These are phyloP conservation scores for Cutaneotrichosporon sp. DNA, from an alignment of 1,284 basidiomycete genomes.

Conservation along the genomic window DNA sequence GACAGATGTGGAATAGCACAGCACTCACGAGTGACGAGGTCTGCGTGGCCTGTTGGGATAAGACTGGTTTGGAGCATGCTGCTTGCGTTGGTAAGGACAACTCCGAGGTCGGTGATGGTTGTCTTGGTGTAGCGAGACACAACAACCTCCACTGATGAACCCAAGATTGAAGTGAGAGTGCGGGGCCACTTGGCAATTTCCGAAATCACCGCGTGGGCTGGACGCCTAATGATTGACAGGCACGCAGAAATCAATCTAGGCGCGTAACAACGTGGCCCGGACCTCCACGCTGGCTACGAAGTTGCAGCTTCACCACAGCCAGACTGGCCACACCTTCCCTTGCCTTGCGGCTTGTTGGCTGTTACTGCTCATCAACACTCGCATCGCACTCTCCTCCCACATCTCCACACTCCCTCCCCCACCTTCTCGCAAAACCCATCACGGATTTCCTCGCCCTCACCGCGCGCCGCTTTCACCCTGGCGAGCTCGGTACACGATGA, in stretches of 20 bases:
- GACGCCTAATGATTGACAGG: neutral
- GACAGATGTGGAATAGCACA: neutral
- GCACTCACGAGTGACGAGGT: slow-evolving; percentile 51
- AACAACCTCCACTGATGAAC: slow-evolving; percentile 5
- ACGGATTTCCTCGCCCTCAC: neutral
- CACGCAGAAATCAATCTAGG: neutral
- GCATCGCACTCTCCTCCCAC: neutral
- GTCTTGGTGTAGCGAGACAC: neutral
- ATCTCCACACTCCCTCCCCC: neutral
- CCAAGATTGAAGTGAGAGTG: neutral
- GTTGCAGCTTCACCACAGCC: slow-evolving; percentile 1
- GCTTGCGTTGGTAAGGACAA: neutral
- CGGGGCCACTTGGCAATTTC: slow-evolving; percentile 18
- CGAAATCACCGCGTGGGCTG: slow-evolving; percentile 12
- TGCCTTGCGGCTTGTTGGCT: neutral
- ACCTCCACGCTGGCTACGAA: neutral
- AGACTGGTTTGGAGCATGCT: slow-evolving; percentile 52
- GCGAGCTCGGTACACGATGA: slow-evolving; percentile 24
- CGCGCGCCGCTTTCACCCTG: neutral
- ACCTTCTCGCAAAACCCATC: neutral
- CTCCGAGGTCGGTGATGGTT: too few species aligned
- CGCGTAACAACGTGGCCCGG: neutral
- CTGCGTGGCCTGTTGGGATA: slow-evolving; percentile 50
- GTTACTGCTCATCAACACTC: slow-evolving; percentile 3
- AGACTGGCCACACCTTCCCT: neutral